phyloP scores from a whole-genome alignment of 179 eudicot genomes.

The Sideroxylon spinosum region DNA sequence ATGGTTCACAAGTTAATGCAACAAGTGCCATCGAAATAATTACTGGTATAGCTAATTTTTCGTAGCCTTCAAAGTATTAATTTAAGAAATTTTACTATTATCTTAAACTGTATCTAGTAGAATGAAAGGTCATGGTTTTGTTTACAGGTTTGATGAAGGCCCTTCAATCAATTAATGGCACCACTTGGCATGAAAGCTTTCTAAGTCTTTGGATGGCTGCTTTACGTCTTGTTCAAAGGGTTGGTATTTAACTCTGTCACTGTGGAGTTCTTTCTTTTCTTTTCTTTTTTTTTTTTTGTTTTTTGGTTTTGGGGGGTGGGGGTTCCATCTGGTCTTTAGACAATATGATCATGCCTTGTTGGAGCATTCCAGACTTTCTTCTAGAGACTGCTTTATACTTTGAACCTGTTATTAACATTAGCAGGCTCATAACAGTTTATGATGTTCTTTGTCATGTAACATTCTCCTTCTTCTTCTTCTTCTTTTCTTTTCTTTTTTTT shows the following conservation, averaged over 20 bases:
- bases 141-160: constrained; percentile 63
- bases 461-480: too few species aligned
- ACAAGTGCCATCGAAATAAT: constrained; percentile 78
- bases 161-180: constrained; percentile 71
- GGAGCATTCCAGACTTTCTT: not conserved
- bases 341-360: not conserved
- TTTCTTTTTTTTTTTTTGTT: too few species aligned
- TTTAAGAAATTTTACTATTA: not conserved
- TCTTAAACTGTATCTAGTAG: constrained; percentile 2
- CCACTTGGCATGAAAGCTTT: constrained; percentile 83
- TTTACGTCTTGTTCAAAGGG: constrained; percentile 95
- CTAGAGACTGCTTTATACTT: not conserved
- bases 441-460: not conserved
- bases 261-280: not conserved
- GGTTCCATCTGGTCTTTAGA: not conserved
- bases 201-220: constrained; percentile 94
- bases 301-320: too few species aligned
- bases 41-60: constrained; percentile 45
- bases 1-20: constrained; percentile 75
- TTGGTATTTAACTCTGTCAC: constrained; percentile 27
- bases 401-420: not conserved
- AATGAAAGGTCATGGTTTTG: constrained; percentile 11
- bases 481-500: too few species aligned
- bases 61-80: not conserved
- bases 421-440: not conserved